Evolutionary conservation across 2,329 filamentous ascomycete species (phyloP), one percentile per base, ranked within the genome.

Genomic region (Fusarium subglutinans): DNA sequence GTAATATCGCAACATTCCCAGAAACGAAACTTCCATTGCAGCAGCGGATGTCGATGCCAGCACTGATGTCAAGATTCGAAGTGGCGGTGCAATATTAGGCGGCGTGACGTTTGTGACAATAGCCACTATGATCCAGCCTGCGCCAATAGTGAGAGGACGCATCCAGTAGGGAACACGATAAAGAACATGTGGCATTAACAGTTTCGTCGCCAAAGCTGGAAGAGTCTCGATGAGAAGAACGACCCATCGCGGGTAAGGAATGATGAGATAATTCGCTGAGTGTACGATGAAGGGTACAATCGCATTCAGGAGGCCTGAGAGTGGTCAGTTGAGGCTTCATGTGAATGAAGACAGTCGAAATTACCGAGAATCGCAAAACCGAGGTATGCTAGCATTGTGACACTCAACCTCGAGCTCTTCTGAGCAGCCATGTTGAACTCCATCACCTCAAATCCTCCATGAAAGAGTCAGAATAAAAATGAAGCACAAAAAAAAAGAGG

Each of bases 211-310:
- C 12, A 83, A 63, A 18, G 73, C 77, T 10, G 82, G 81, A 3
- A 81, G 45, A 8, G 76, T 70, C 54, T 82, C 79, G 35, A 83
- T 76, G 47, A 83, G 66, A 38, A 81, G 43, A 55, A 83, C 80
- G 51, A 77, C 56, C 56, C 79, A 78, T 40, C 79, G 76, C 3
- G 81, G 77, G 50, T 80, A 82, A 0, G 81, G 80, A 54, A 82
- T 77, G 54, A 82, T 80, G 69, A 83, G 80, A 50, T 83, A 83
- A 63, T 81, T 81, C 57, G 79, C 76, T 11, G 80, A 78, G 63
- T 79, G 78, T 41, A 81, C 76, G 48, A 81, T 76, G 56, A 76
- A 79, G 0, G 80, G 76, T 8, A 82, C 72, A 41, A 81, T 50
- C 14, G 72, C 76, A 56, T 80, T 82, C 57, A 74, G 73, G 60